Conservation (phyloP, 2,329 filamentous ascomycete species). For the Dactylellina leptospora region DNA sequence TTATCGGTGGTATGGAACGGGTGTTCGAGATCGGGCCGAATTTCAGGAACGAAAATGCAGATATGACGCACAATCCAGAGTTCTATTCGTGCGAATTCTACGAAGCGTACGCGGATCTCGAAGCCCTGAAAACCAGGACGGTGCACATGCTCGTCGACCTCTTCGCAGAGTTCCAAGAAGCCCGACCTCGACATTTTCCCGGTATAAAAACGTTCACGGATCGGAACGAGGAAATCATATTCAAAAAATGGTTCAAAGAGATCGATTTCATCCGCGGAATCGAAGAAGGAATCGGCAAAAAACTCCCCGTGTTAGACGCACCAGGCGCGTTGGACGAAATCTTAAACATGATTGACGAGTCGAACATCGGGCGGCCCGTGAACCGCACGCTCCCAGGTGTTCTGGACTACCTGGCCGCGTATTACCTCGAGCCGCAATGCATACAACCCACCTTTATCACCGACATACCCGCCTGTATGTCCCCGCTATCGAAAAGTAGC, state of each 20-base stretch:
- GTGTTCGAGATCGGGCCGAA: constrained; percentile 93
- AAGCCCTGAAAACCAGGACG: constrained; percentile 78
- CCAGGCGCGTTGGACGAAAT: constrained; percentile 67
- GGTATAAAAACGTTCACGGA: constrained; percentile 5
- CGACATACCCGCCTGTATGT: constrained; percentile 73
- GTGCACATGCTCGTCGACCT: constrained; percentile 74
- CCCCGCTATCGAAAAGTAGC: constrained; percentile 64
- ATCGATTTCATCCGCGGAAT: constrained; percentile 85
- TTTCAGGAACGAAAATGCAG: constrained; percentile 93
- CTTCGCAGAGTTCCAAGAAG: constrained; percentile 64
- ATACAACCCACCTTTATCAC: constrained; percentile 77
- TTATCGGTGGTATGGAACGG: constrained; percentile 85
- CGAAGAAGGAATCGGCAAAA: constrained; percentile 71
- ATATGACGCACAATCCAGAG: constrained; percentile 93
- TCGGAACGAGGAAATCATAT: constrained; percentile 61
- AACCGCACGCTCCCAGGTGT: constrained; percentile 69
- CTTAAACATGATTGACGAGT: constrained; percentile 66
- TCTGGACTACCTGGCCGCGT: constrained; percentile 79
- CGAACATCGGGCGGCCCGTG: constrained; percentile 67
- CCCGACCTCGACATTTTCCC: constrained; percentile 61
- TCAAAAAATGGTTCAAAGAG: constrained; percentile 68
- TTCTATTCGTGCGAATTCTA: constrained; percentile 99
- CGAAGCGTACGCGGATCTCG: constrained; percentile 79
- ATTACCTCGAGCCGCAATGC: constrained; percentile 81
- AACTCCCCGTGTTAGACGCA: constrained; percentile 71